These are phyloP conservation scores for Nemania sp. DNA, from an alignment of 2,329 filamentous ascomycete genomes.

Conservation along the genomic window DNA sequence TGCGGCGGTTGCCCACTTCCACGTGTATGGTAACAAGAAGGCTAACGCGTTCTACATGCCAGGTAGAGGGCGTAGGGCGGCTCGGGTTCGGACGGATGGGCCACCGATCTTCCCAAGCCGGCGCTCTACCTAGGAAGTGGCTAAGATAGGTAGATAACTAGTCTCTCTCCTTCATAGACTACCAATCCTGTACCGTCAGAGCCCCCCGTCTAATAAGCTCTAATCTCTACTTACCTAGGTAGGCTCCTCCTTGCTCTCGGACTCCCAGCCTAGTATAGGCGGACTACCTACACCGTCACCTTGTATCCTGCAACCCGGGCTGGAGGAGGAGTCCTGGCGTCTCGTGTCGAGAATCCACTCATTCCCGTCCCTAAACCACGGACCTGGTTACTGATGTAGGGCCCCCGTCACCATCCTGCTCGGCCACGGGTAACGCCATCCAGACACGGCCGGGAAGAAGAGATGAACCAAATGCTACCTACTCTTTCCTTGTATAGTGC, in stretches of 20 bases:
- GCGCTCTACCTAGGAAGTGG: neutral
- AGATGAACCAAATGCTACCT: neutral
- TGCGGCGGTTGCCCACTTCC: slow-evolving; percentile 14
- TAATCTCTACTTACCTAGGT: too few species aligned
- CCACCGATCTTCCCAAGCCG: neutral
- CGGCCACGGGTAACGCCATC: slow-evolving; percentile 5
- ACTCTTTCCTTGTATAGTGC: slow-evolving; percentile 8
- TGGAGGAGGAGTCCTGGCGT: neutral
- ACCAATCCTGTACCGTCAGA: neutral
- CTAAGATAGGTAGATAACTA: too few species aligned
- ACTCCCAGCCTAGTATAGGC: neutral
- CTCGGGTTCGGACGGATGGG: neutral
- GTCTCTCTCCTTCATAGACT: neutral
- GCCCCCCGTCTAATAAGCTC: neutral
- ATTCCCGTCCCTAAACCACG: slow-evolving; percentile 20
- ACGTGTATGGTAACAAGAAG: slow-evolving; percentile 14
- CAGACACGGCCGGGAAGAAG: neutral
- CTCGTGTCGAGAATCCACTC: slow-evolving; percentile 11
- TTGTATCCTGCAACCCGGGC: too few species aligned
- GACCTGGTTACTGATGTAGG: slow-evolving; percentile 15
- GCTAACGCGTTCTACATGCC: slow-evolving; percentile 2
- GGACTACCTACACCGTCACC: too few species aligned
- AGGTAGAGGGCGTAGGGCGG: neutral
- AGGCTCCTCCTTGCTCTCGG: neutral
- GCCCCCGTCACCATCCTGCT: slow-evolving; percentile 5